Percentiles rank a stretch among this genome's conserved stretches.
phyloP scores from a whole-genome alignment of 1,284 basidiomycete species.

The Cryptococcus sp. region DNA sequence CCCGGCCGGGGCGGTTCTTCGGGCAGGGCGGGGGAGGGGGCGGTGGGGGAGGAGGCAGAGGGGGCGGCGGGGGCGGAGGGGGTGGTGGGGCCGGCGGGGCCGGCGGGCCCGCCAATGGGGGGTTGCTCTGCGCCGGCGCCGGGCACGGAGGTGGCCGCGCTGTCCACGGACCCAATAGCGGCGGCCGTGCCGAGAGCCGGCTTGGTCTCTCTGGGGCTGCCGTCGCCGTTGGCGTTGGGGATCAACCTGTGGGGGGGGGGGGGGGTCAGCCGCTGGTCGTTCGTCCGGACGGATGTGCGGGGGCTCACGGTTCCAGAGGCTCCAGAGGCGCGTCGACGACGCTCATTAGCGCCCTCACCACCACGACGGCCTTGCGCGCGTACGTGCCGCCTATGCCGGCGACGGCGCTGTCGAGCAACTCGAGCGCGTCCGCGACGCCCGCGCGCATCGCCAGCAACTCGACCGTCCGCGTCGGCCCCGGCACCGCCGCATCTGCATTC shows the following conservation, averaged over 20 bases:
- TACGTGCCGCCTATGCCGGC: conserved; percentile 21
- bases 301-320: conserved; percentile 8
- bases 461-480: conserved; percentile 1
- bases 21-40: too few relatives aligned
- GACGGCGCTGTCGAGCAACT: conserved; percentile 39
- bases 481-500: neutral
- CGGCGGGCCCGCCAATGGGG: neutral
- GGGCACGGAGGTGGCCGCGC: neutral
- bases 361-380: conserved; percentile 29
- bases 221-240: neutral
- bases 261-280: neutral
- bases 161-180: too few relatives aligned
- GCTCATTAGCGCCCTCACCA: conserved; percentile 29
- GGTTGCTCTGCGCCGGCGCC: neutral
- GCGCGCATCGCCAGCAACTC: conserved; percentile 33
- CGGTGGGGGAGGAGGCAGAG: too few relatives aligned
- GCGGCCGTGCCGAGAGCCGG: too few relatives aligned
- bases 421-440: conserved; percentile 37
- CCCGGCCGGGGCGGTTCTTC: too few relatives aligned
- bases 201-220: neutral
- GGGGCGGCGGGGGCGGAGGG: neutral
- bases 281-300: neutral
- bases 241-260: neutral
- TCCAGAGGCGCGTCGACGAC: conserved; percentile 17
- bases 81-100: neutral